These are phyloP conservation scores for Amanita molliuscula DNA, from an alignment of 768 basidiomycete species.

Conservation along the genomic window DNA sequence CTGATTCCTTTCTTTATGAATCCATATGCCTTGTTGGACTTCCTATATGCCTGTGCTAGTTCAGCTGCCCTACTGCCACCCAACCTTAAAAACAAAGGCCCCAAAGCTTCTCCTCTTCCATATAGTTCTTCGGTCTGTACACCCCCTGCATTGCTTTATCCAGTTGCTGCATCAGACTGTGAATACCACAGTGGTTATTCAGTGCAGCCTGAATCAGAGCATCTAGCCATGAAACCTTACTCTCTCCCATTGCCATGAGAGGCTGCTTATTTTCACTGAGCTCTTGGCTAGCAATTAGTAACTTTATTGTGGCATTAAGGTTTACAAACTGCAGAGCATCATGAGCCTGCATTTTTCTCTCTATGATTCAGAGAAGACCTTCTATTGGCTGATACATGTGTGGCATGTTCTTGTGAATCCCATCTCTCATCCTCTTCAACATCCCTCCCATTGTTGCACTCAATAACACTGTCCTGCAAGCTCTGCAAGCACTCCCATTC, in stretches of 20 bases:
- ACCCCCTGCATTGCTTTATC: slow-evolving; percentile 9
- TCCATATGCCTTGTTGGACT: too few species aligned
- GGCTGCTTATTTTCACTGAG: slow-evolving; percentile 14
- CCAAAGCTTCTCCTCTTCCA: slow-evolving; percentile 12
- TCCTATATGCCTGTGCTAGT: too few species aligned
- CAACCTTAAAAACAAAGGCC: slow-evolving; percentile 11
- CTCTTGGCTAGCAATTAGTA: background rate
- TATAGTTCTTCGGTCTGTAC: slow-evolving; percentile 11
- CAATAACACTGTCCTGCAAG: background rate
- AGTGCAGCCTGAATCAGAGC: slow-evolving; percentile 8
- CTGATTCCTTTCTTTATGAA: too few species aligned
- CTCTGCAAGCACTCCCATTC: background rate
- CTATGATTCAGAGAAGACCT: slow-evolving; percentile 6
- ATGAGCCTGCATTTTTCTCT: slow-evolving; percentile 6
- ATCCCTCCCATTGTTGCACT: slow-evolving; percentile 9
- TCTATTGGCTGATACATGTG: slow-evolving; percentile 9
- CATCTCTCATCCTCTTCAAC: slow-evolving; percentile 9
- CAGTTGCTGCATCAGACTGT: slow-evolving; percentile 10
- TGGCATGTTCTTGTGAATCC: slow-evolving; percentile 9
- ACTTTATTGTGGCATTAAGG: slow-evolving; percentile 9
- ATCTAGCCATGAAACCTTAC: slow-evolving; percentile 11
- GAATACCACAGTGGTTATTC: slow-evolving; percentile 10
- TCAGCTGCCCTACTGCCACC: slow-evolving; percentile 13
- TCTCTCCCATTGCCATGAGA: slow-evolving; percentile 14
- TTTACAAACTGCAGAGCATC: slow-evolving; percentile 6